These are phyloP conservation scores for Pyracantha coccinea DNA, from an alignment of 331 rosid species.

Conservation along the genomic window DNA sequence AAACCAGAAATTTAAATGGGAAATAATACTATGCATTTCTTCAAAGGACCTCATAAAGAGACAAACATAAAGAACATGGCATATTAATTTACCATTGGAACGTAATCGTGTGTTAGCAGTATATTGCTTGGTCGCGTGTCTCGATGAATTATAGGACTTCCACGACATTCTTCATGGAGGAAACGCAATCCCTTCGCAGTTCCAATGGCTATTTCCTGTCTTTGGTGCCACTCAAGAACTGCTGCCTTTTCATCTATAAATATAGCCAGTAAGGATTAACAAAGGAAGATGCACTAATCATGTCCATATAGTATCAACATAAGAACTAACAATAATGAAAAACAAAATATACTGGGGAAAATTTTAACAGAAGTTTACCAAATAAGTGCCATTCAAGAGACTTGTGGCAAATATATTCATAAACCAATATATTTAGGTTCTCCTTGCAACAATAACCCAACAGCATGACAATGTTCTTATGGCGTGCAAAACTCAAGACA, in stretches of 20 bases:
- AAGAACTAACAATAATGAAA: background rate
- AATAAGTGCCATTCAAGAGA: conserved; percentile 64
- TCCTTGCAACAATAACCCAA: conserved; percentile 83
- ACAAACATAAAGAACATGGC: background rate
- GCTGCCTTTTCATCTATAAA: conserved; percentile 19
- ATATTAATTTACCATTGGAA: conserved; percentile 63
- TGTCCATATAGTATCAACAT: background rate
- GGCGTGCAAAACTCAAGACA: conserved; percentile 77
- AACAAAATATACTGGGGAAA: background rate
- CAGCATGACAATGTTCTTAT: conserved; percentile 87
- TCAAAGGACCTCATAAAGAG: background rate
- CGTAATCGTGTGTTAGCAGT: conserved; percentile 76
- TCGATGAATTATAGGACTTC: conserved; percentile 80
- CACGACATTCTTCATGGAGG: conserved; percentile 88
- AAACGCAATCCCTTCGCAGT: conserved; percentile 86
- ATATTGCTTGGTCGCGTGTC: conserved; percentile 87
- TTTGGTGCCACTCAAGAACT: conserved; percentile 65
- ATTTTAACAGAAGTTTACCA: conserved; percentile 15
- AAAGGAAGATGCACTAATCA: background rate
- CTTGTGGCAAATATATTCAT: conserved; percentile 77
- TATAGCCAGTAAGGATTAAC: background rate
- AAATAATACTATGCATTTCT: background rate
- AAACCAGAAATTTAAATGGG: background rate
- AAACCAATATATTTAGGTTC: conserved; percentile 59
- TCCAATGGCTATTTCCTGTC: conserved; percentile 56